phyloP scores from a whole-genome alignment of 1,284 basidiomycete species.

The Boletus smithii region DNA sequence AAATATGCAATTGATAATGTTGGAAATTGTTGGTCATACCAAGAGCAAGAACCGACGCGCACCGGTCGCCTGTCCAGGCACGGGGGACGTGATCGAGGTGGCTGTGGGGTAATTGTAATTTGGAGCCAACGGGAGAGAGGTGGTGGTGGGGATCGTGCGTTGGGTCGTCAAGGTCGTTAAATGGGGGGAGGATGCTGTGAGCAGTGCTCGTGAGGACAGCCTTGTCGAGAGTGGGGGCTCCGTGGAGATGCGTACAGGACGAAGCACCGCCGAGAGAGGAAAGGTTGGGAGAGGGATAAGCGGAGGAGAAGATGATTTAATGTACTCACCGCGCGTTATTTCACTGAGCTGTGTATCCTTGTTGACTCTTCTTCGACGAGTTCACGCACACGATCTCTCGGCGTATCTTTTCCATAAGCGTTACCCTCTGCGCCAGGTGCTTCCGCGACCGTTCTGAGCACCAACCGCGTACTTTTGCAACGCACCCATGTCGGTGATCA shows the following conservation, averaged over 20 bases:
- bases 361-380: constrained; percentile 27
- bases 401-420: constrained; percentile 32
- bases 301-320: constrained; percentile 18
- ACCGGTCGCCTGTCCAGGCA: constrained; percentile 34
- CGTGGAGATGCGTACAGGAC: too few species aligned
- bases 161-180: constrained; percentile 34
- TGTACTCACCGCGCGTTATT: constrained; percentile 12
- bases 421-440: constrained; percentile 29
- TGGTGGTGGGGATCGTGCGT: constrained; percentile 9
- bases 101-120: constrained; percentile 34
- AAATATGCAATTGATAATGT: constrained; percentile 36
- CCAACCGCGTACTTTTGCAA: too few species aligned
- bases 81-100: constrained; percentile 32
- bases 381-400: constrained; percentile 28
- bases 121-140: constrained; percentile 7
- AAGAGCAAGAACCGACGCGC: constrained; percentile 31
- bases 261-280: constrained; percentile 25
- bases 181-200: constrained; percentile 1
- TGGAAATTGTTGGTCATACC: constrained; percentile 37
- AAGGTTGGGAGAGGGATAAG: not conserved
- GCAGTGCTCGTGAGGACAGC: constrained; percentile 2
- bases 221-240: too few species aligned
- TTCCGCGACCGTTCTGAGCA: constrained; percentile 6
- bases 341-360: constrained; percentile 29
- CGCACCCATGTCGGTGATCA: constrained; percentile 27